These are phyloP conservation scores for Penicillium chermesinum DNA, from an alignment of 495 filamentous ascomycete genomes.

Conservation along the genomic window DNA sequence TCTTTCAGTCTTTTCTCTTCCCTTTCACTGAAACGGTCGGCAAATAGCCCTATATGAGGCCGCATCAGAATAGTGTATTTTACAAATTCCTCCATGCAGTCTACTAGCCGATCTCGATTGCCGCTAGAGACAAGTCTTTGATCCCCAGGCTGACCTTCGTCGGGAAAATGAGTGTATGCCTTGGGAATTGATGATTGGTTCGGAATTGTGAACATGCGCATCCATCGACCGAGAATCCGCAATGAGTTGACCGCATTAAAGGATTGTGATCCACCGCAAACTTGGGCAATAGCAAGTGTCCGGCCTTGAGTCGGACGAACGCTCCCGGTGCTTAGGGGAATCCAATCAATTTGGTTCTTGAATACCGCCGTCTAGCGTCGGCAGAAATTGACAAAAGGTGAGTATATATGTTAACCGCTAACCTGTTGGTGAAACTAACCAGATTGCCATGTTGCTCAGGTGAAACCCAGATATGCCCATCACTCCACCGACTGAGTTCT, in stretches of 20 bases:
- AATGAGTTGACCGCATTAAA: constrained; percentile 73
- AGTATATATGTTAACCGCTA: constrained; percentile 2
- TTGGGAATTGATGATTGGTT: constrained; percentile 64
- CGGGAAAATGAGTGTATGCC: constrained; percentile 61
- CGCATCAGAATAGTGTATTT: constrained; percentile 67
- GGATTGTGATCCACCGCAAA: constrained; percentile 62
- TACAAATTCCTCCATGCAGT: constrained; percentile 76
- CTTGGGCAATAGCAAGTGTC: constrained; percentile 60
- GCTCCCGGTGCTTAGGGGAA: constrained; percentile 56
- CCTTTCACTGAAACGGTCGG: constrained; percentile 61
- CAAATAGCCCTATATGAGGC: constrained; percentile 56
- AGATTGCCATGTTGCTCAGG: constrained; percentile 69
- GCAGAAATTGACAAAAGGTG: constrained; percentile 5
- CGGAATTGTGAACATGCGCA: constrained; percentile 71
- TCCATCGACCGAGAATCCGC: constrained; percentile 67
- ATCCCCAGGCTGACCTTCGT: constrained; percentile 47
- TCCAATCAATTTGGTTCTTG: constrained; percentile 77
- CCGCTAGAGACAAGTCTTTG: constrained; percentile 54
- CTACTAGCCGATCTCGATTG: constrained; percentile 63
- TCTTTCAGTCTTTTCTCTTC: constrained; percentile 24
- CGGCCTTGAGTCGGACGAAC: constrained; percentile 67
- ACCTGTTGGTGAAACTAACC: too few relatives aligned
- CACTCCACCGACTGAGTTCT: constrained; percentile 59
- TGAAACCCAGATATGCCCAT: constrained; percentile 64
- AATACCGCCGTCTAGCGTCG: constrained; percentile 56